Percentiles rank a stretch among this genome's conserved stretches.
Conservation (phyloP, 225 moss, liverwort and hornwort genomes). For the Neckera pumila region DNA sequence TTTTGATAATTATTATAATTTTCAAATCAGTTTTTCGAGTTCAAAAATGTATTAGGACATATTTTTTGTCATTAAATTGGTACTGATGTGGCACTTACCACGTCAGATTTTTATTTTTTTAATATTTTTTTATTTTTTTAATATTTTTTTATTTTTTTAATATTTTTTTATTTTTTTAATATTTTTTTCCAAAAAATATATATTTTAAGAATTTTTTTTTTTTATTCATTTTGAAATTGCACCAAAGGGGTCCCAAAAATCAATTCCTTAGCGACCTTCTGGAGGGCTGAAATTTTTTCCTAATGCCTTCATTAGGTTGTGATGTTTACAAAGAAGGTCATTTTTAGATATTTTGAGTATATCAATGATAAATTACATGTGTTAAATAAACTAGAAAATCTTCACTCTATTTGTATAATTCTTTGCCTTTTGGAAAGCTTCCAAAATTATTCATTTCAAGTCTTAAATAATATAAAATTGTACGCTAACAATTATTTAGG, state of each 20-base stretch:
- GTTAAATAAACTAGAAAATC: neutral
- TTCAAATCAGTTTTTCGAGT: neutral
- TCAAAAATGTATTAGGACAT: accelerated
- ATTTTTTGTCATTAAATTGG: neutral
- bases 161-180: too few species aligned
- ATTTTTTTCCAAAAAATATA: too few species aligned
- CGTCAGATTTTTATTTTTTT: too few species aligned
- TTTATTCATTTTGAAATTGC: too few species aligned
- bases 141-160: too few species aligned
- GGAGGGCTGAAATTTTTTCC: too few species aligned
- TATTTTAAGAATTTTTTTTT: too few species aligned
- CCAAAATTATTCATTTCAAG: neutral
- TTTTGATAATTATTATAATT: neutral
- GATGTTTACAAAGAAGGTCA: neutral
- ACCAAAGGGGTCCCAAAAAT: too few species aligned
- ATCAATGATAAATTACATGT: neutral
- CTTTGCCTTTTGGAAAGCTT: accelerated
- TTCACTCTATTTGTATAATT: neutral
- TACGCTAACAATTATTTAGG: neutral
- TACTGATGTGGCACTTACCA: too few species aligned
- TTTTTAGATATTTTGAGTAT: neutral
- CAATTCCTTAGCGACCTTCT: too few species aligned
- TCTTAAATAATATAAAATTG: neutral
- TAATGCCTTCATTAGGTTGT: too few species aligned
- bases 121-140: too few species aligned